Base-by-base conservation (phyloP, 495 filamentous ascomycete species). In the Evansstolkia leycettana region DNA sequence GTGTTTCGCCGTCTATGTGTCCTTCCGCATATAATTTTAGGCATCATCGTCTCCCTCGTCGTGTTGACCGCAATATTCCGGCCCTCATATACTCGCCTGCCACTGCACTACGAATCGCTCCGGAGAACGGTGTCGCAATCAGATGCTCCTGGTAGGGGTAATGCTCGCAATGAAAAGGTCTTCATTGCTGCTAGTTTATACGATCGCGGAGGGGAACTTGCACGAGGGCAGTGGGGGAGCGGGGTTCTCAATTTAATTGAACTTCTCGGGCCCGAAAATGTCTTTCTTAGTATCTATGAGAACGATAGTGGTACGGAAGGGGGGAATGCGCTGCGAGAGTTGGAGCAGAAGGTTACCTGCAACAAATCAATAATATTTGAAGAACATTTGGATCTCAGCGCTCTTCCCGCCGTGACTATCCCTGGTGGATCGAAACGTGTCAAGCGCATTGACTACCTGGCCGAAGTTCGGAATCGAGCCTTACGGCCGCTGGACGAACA, bases 141-240 rank as follows among this genome's bases (percentile, higher is more conserved):
- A 14, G 52, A 57, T 8, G 28, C 46, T 8, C 35, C 60, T 2
- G 80, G 78, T 2, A 64, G 76, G 20, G 78, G 72, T 10, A 85
- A 87, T 45, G 55, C 68, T 2, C 47, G 63, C 14, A 60, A 72
- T 26, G 75, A 85, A 48, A 80, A 76, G 40, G 64, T 88, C 11
- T 88, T 83, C 50, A 82, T 89, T 38, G 78, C 78, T 5, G 76
- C 79, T 11, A 85, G 76, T 45, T 64, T 89, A 28, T 79, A 83
- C 46, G 79, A 90, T 45, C 60, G 58, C 8, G 63, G 48, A 0
- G 75, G 74, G 4, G 51, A 52, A 10, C 55, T 89, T 16, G 71
- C 78, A 0, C 50, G 62, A 2, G 80, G 81, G 2, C 60, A 62
- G 36, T 88, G 82, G 83, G 83, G 80, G 0, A 43, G 67, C 38